These are phyloP conservation scores for Pseudonitzschia delicatissima DNA, from an alignment of 108 stramenopile genomes.

Conservation along the genomic window DNA sequence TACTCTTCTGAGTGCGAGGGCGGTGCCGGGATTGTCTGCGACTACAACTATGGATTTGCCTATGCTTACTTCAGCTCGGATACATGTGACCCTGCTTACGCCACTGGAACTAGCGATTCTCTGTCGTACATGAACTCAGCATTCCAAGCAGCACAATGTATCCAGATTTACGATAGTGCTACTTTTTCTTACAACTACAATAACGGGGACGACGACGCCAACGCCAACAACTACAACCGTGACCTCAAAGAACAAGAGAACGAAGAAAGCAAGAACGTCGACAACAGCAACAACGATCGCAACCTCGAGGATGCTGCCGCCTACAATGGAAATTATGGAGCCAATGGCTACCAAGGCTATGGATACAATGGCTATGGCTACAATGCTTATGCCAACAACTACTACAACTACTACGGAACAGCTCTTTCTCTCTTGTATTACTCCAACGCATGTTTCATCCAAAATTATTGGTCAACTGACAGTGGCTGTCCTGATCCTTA, in stretches of 20 bases:
- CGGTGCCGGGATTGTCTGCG: conserved; percentile 28
- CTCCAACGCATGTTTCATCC: conserved; percentile 36
- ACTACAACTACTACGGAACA: conserved; percentile 18
- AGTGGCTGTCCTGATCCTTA: conserved; percentile 55
- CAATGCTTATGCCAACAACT: conserved; percentile 10
- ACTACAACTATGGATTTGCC: conserved; percentile 29
- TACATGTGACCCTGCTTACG: conserved; percentile 23
- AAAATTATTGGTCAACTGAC: conserved; percentile 39
- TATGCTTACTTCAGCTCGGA: conserved; percentile 10
- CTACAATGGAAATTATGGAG: conserved; percentile 10
- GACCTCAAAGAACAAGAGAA: not conserved
- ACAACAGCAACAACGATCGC: not conserved
- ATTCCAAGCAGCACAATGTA: conserved; percentile 26
- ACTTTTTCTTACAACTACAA: conserved; percentile 10
- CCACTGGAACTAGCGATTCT: conserved; percentile 20
- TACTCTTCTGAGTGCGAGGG: conserved; percentile 30
- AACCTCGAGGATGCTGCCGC: not conserved
- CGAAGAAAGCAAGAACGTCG: not conserved
- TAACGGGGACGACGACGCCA: not conserved
- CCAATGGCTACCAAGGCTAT: conserved; percentile 2
- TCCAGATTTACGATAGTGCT: conserved; percentile 34
- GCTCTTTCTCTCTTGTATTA: conserved; percentile 24
- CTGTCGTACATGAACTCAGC: conserved; percentile 21
- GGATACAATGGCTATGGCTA: not conserved
- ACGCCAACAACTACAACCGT: conserved; percentile 13